These are phyloP conservation scores for Lanmaoa pseudosensibilis DNA, from an alignment of 768 basidiomycete genomes.

Conservation along the genomic window DNA sequence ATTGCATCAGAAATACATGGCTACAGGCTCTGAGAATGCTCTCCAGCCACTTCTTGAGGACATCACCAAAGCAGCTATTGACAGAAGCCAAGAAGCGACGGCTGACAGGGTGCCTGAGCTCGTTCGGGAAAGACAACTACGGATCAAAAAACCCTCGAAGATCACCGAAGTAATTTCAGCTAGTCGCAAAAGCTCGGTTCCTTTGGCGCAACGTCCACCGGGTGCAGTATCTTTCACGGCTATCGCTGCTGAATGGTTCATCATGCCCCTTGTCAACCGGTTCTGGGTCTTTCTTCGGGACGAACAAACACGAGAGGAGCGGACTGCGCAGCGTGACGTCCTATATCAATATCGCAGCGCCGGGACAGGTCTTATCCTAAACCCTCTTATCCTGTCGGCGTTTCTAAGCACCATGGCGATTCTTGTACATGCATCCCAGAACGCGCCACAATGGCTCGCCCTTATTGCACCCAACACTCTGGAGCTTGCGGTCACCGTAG, in stretches of 20 bases:
- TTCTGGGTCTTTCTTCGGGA: slow-evolving; percentile 95
- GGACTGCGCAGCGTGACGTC: slow-evolving; percentile 58
- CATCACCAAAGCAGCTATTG: slow-evolving; percentile 63
- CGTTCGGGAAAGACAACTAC: slow-evolving; percentile 72
- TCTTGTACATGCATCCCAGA: slow-evolving; percentile 78
- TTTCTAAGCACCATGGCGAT: slow-evolving; percentile 75
- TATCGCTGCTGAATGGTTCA: slow-evolving; percentile 85
- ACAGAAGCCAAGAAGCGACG: slow-evolving; percentile 54
- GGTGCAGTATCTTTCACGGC: slow-evolving; percentile 50
- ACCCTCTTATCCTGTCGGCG: slow-evolving; percentile 72
- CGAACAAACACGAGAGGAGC: slow-evolving; percentile 71
- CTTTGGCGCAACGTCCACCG: slow-evolving; percentile 6
- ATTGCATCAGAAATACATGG: slow-evolving; percentile 70
- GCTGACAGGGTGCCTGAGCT: slow-evolving; percentile 59
- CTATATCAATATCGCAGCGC: slow-evolving; percentile 64
- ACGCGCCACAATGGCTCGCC: slow-evolving; percentile 77
- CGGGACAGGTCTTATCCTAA: slow-evolving; percentile 81
- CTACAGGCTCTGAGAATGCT: slow-evolving; percentile 38
- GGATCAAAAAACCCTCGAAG: slow-evolving; percentile 51
- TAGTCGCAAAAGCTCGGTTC: slow-evolving; percentile 19
- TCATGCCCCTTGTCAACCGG: slow-evolving; percentile 86
- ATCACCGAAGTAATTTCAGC: slow-evolving; percentile 43
- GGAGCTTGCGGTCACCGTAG: slow-evolving; percentile 80
- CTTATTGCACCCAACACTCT: slow-evolving; percentile 80
- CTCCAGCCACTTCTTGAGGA: slow-evolving; percentile 61